Conservation (phyloP, 768 basidiomycete genomes). For the Bullera alba region DNA sequence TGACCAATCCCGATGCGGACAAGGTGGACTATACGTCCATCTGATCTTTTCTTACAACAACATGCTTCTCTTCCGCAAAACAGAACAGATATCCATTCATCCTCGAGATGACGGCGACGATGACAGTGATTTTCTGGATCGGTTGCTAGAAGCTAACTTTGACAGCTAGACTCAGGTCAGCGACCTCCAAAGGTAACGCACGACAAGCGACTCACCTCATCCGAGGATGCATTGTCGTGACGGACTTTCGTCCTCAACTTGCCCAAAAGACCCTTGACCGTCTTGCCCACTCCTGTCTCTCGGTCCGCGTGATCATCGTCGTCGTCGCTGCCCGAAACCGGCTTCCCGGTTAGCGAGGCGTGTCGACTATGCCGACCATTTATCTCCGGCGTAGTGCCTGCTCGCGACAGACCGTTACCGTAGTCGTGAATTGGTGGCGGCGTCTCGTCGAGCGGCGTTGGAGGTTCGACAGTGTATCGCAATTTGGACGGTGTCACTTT, state of each 20-base stretch:
- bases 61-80: no score
- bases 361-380: no score
- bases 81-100: no score
- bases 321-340: slow-evolving; percentile 2
- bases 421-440: neutral
- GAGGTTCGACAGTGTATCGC: slow-evolving; percentile 8
- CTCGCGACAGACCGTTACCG: no score
- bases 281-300: neutral
- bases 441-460: slow-evolving; percentile 1
- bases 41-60: neutral
- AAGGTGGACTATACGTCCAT: no score
- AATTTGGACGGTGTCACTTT: slow-evolving; percentile 5
- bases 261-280: slow-evolving; percentile 22
- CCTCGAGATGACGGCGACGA: neutral
- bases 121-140: neutral
- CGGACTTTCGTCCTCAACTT: slow-evolving; percentile 10
- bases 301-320: slow-evolving; percentile 9
- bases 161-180: neutral
- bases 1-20: no score
- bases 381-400: no score
- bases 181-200: neutral
- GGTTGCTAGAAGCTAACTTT: neutral
- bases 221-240: slow-evolving; percentile 7
- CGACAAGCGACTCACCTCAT: slow-evolving; percentile 14
- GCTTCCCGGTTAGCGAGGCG: neutral